Base-by-base conservation (phyloP, 352 stramenopile species). In the Pythium folliculosum region DNA sequence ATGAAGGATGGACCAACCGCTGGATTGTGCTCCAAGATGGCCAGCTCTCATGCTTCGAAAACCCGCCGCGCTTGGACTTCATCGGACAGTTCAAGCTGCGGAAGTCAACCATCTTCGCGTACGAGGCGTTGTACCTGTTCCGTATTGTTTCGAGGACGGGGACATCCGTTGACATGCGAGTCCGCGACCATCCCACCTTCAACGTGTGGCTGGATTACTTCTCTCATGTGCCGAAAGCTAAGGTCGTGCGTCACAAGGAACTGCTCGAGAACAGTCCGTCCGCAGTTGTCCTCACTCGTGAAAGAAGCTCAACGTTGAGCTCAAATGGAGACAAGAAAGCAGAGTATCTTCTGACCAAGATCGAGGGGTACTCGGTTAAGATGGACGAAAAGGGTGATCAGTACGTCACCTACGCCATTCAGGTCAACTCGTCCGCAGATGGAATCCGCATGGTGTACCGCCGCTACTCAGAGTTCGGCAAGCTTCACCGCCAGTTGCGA, bases 11-110 rank as follows among this genome's bases (percentile, higher is more conserved):
- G 82, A 88, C 81, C 49, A 90, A 82, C 44, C 79, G 85, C 5
- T 95, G 87, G 87, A 71, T 95, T 37, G 85, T 95, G 32, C 67
- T 95, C n/a, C 80, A 93, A 71, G 78, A 90, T 12, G 76, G 85
- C 27, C 75, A 87, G 59, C 54, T 95, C 19, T 87, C 79, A 13
- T 92, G 85, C 67, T 95, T 90, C 56, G 87, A 95, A 49, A 91
- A 89, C 60, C 92, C 85, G 5, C 87, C 87, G 13, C 85, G 79
- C 14, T 66, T 94, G 1, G 82, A 91, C 32, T 90, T 90, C 67
- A 82, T 86, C 37, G 75, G 64, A 0, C 87, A 95, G 55, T 91
- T 91, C 44, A 81, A 85, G 53, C 71, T 95, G 60, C 74, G 73
- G 23, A 85, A 81, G 48, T 78, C 83, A 5, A 91, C 75, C 3